Conservation (phyloP, 1,139 yeast species). For the Candida sojae region DNA sequence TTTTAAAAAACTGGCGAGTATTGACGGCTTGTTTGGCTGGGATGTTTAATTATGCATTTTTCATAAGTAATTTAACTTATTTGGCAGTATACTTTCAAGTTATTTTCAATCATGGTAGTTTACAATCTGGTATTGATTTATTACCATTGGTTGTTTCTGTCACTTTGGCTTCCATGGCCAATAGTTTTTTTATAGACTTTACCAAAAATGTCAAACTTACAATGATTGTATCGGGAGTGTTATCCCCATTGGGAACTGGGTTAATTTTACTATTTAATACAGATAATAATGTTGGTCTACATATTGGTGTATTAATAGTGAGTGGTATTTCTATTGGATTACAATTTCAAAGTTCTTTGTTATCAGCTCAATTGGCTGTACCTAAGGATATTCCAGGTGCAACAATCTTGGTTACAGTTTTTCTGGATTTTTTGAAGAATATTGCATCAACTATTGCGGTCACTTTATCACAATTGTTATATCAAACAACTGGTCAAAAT, state of each 20-base stretch:
- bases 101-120: conserved; percentile 46
- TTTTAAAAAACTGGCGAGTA: conserved; percentile 38
- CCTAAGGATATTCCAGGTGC: conserved; percentile 53
- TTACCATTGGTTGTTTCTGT: conserved; percentile 57
- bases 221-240: conserved; percentile 41
- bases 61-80: conserved; percentile 46
- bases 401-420: conserved; percentile 50
- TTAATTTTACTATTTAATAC: conserved; percentile 41
- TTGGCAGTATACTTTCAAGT: conserved; percentile 61
- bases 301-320: conserved; percentile 56
- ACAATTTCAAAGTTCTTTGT: conserved; percentile 51
- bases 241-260: conserved; percentile 57
- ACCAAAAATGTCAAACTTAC: conserved; percentile 52
- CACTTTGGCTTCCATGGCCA: conserved; percentile 45
- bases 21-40: conserved; percentile 39
- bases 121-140: conserved; percentile 59
- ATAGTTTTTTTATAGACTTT: conserved; percentile 48
- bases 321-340: conserved; percentile 59
- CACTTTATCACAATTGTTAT: conserved; percentile 49
- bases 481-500: conserved; percentile 27
- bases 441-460: conserved; percentile 53
- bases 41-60: conserved; percentile 42
- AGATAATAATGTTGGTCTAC: conserved; percentile 32
- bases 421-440: conserved; percentile 48
- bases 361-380: conserved; percentile 56